phyloP scores from a whole-genome alignment of 768 basidiomycete genomes.

The Termitomyces sp. region DNA sequence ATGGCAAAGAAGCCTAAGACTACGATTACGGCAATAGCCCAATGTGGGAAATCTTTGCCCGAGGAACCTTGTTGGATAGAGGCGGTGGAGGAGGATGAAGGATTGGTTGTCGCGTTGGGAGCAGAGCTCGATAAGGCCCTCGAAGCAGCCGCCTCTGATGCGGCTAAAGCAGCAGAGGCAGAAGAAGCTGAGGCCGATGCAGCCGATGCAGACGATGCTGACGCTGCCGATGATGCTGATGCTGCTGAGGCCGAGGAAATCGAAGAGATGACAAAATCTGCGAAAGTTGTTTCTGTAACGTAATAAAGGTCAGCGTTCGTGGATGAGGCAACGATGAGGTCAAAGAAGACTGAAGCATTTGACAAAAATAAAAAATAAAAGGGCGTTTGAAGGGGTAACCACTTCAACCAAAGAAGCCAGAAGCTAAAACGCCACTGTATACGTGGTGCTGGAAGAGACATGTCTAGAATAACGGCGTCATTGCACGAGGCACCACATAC shows the following conservation, averaged over 20 bases:
- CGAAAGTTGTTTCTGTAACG: constrained; percentile 64
- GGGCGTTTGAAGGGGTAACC: not conserved
- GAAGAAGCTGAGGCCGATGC: constrained; percentile 21
- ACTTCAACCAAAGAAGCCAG: not conserved
- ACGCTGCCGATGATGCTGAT: constrained; percentile 32
- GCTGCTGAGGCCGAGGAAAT: constrained; percentile 34
- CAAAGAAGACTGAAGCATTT: not conserved
- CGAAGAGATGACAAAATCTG: constrained; percentile 60
- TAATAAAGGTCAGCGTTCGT: not conserved
- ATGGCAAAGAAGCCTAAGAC: constrained; percentile 84
- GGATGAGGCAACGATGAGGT: not conserved
- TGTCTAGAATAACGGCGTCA: not conserved
- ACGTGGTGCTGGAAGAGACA: not conserved
- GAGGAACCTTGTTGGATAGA: constrained; percentile 38
- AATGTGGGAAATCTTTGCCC: constrained; percentile 61
- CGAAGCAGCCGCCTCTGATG: constrained; percentile 14
- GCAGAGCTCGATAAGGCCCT: constrained; percentile 11
- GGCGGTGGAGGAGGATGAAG: constrained; percentile 21
- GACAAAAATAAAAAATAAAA: not conserved
- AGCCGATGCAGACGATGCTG: constrained; percentile 42
- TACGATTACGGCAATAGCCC: constrained; percentile 90
- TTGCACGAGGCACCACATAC: not conserved
- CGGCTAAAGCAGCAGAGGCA: not conserved
- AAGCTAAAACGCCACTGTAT: not conserved
- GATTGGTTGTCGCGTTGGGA: not conserved